Evolutionary conservation across 1,284 basidiomycete genomes (phyloP), one percentile per base, ranked within the genome.

Genomic region (Phellopilus nigrolimitatus): DNA sequence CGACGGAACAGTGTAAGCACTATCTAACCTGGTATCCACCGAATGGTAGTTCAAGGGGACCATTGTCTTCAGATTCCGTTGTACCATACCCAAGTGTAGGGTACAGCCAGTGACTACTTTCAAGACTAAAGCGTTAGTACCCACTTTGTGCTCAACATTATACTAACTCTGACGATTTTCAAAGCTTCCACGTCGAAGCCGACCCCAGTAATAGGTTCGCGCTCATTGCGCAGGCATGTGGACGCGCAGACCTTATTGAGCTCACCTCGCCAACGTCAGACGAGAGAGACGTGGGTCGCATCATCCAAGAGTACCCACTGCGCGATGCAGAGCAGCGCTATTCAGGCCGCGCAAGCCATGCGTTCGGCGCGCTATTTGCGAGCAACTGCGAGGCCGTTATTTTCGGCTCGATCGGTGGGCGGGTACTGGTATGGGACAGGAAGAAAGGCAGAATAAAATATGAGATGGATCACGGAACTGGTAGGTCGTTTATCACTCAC

Each of bases 1-100:
- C 43, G 82, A 85, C 58, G 82, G 83, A n/a, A 76, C 79, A 17
- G 57, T 85, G 82, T 84, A 60, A 60, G 78, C 65, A 38, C 30
- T 54, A 17, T 4, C 27, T 22, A 13, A 27, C 12, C 5, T 28
- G 3, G n/a, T n/a, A n/a, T n/a, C n/a, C 19, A 13, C n/a, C 6
- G 40, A 2, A 22, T 36, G 19, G 2, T 36, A 15, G 30, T 7
- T 9, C 10, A 15, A 7, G 17, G 6, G 28, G 17, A 22, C 33
- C 9, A 39, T 6, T 4, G 2, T 39, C 13, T 30, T 15, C 7
- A 53, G 51, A 4, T 43, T 47, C 24, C 41, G 24, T 17, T 44
- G 33, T 30, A 34, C 31, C 10, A 15, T 84, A 50, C 79, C 81
- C 0, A 81, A 80, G 54, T 81, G 82, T 27, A 81, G 75, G 8